Evolutionary conservation across 1,139 yeast genomes (phyloP), one percentile per base, ranked within the genome.

Genomic region (Geotrichum cucujoidarum): DNA sequence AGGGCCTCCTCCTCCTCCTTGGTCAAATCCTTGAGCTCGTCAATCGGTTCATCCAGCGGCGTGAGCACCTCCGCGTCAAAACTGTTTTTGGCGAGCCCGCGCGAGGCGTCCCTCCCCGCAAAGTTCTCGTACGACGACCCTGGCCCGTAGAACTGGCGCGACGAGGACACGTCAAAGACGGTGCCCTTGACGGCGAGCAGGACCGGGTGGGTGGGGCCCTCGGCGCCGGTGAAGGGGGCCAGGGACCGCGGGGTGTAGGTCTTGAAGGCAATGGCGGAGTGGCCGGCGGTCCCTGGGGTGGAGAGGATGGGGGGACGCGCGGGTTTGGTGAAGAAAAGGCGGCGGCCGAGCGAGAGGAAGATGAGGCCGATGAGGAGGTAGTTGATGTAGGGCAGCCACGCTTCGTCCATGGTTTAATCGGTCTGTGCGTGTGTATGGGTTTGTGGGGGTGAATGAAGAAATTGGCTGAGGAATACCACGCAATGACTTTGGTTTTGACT

Each of bases 41-140:
- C 98, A 56, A 92, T 76, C 11, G 95, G 94, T 52, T 63, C 55
- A 43, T 66, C 70, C 11, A 67, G 35, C 1, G 68, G 63, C 1
- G 70, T 65, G 16, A 71, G 60, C 61, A 69, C 60, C 8, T 61
- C 69, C 24, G 46, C 64, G 45, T 92, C 97, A 68, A 92, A 92
- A 30, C 95, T 85, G 66, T 90, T 92, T 60, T 78, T 73, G 1
- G 97, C 97, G 54, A 92, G 75, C 0, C 98, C 98, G 56, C 98
- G 73, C 2, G 95, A 84, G 2, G 98, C 97, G 68, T 92, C 98
- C 57, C 88, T 83, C 2, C 98, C 98, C 1, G 97, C 97, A 72
- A 92, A 92, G 63, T 88, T 89, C 50, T 85, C 83, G 66, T 92
- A 92, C 0, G 97, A 95, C 0, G 97, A 97, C 20, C 94, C 89